Evolutionary conservation across 805 yeast genomes (phyloP).

Genomic region (Wickerhamiella australiensis): DNA sequence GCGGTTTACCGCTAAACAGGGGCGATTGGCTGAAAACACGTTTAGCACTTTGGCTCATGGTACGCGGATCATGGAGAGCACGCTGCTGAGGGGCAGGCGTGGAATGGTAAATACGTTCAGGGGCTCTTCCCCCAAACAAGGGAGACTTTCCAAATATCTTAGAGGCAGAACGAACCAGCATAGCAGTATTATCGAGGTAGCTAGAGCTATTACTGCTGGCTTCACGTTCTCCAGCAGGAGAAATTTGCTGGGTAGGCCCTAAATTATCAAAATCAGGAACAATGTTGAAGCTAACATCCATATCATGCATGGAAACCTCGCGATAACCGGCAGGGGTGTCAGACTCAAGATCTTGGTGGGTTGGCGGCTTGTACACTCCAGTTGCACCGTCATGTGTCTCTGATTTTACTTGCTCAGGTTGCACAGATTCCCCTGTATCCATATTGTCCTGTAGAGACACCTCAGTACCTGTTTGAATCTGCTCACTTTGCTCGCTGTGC

Average conservation of each 20-base stretch:
- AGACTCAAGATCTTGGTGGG: neutral
- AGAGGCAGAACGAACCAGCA: constrained; percentile 5
- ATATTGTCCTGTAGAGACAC: too few relatives aligned
- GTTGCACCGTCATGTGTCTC: too few relatives aligned
- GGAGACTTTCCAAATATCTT: constrained; percentile 7
- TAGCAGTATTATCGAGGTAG: neutral
- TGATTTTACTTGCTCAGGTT: too few relatives aligned
- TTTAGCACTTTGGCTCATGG: neutral
- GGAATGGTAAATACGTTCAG: neutral
- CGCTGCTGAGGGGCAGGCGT: constrained; percentile 4
- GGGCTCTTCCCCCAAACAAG: constrained; percentile 7
- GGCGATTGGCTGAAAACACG: neutral
- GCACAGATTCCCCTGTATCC: neutral
- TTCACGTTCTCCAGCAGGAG: neutral
- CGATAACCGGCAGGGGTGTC: neutral
- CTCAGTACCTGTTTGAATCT: too few relatives aligned
- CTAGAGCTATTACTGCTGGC: neutral
- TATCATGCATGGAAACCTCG: neutral
- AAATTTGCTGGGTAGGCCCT: neutral
- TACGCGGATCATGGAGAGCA: neutral
- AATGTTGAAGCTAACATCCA: constrained; percentile 9
- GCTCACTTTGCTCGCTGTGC: too few relatives aligned
- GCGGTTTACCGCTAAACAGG: constrained; percentile 4
- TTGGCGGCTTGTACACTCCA: neutral
- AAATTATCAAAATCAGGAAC: constrained; percentile 4